Evolutionary conservation across 2,329 filamentous ascomycete species (phyloP), one percentile per base, ranked within the genome.

Genomic region (Penicillium sp.): DNA sequence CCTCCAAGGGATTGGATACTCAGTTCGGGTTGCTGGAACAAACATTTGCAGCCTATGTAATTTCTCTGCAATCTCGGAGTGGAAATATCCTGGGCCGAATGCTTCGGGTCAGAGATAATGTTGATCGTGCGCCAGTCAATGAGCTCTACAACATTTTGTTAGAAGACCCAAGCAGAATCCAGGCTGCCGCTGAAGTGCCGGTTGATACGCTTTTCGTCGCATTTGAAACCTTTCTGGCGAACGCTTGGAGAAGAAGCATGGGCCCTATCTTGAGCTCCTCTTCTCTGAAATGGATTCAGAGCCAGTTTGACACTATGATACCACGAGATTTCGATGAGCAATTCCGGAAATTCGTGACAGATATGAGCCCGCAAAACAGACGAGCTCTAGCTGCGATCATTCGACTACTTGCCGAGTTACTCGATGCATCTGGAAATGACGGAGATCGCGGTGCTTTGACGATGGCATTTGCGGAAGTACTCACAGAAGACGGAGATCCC

Each of bases 381-480:
- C 85, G 93, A 60, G 92, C 93, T 0, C 90, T 97, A 63, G 89
- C 89, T 38, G 86, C 89, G 0, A 84, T 96, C 50, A 88, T 97
- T 69, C 93, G 91, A 68, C 82, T 97, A 33, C 81, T 97, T 25
- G 90, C 91, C 0, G 91, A 96, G 69, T 79, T 97, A 31, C 83
- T 97, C 7, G 92, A 96, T 63, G 92, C 91, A 3, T 96, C 92
- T 64, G 88, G 88, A 50, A 96, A 96, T 67, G 93, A 97, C 70
- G 89, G 91, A 33, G 93, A 97, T 71, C 85, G 93, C 48, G 93
- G 93, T 49, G 90, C 91, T 23, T 77, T 97, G 66, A 97, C 92
- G 0, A 86, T 91, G 44, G 90, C 91, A 1, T 97, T 97, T 78
- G 88, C 92, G 0, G 92, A 97, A 71, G 81, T 97, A 50, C 79